Evolutionary conservation across 2,329 filamentous ascomycete genomes (phyloP), one percentile per base, ranked within the genome.

Genomic region (Aspergillus intermedius): DNA sequence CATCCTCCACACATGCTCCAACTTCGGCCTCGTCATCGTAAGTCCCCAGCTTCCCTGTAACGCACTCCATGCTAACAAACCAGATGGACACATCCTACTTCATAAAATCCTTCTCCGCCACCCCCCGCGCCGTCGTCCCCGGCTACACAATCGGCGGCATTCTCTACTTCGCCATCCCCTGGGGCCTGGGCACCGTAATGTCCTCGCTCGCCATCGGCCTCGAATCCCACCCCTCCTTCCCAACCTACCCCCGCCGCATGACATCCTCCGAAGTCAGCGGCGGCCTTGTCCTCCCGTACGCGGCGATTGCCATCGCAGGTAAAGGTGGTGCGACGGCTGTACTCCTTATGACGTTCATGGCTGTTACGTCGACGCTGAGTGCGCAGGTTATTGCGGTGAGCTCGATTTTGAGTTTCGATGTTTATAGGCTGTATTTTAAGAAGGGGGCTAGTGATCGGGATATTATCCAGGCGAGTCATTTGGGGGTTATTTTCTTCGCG

Each of bases 161-260:
- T 12, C 71, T 75, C 0, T 80, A 77, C 49, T 80, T 80, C 45
- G 71, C 74, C 0, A 77, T 80, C 9, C 77, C 78, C 0, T 79
- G 75, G 75, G 72, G 70, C 1, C 62, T 80, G 0, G 77, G 77
- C 1, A 79, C 77, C 0, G 57, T 78, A 1, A 75, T 77, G 62
- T 74, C 74, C 44, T 71, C 74, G 5, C 65, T 74, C 0, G 77
- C 75, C 1, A 58, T 79, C 0, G 76, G 69, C 0, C 58, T 80
- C 0, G 77, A 80, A 44, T 68, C 69, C 6, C 70, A 66, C 0
- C 68, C 75, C 0, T 65, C 68, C 0, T 82, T 80, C 47, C 79
- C 79, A 0, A 82, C 77, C 0, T 81, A 74, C 17, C 17, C 15
- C 37, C 17, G 5, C 37, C 17, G 17, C 17, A 40, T 40, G 68